Conservation (phyloP, 2,329 filamentous ascomycete genomes). For the Beauveria varroae region DNA sequence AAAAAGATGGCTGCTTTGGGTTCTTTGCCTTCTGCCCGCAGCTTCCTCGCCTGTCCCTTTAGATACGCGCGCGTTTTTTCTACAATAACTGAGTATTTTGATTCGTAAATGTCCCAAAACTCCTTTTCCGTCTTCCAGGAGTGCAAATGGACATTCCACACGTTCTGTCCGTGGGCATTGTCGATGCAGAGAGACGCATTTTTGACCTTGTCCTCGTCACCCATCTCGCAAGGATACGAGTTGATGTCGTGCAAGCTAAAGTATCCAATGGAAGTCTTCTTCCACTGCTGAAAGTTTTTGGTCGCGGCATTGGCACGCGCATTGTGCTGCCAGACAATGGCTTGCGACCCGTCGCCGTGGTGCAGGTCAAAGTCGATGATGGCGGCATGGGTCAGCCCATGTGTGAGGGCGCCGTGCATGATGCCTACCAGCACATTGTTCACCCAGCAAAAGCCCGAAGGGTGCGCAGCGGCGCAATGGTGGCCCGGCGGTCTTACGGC, state of each 20-base stretch:
- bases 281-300: slow-evolving; percentile 67
- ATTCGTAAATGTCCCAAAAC: slow-evolving; percentile 84
- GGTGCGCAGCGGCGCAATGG: slow-evolving; percentile 82
- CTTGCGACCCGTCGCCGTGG: slow-evolving; percentile 91
- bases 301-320: slow-evolving; percentile 51
- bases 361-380: slow-evolving; percentile 91
- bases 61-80: slow-evolving; percentile 76
- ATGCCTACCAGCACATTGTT: slow-evolving; percentile 98
- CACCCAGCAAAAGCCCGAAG: slow-evolving; percentile 96
- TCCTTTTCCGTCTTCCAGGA: slow-evolving; percentile 75
- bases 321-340: slow-evolving; percentile 89
- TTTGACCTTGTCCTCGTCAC: slow-evolving; percentile 88
- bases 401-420: slow-evolving; percentile 74
- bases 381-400: slow-evolving; percentile 86
- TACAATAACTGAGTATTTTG: slow-evolving; percentile 67
- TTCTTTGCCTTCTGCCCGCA: slow-evolving; percentile 49
- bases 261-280: slow-evolving; percentile 85
- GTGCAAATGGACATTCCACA: slow-evolving; percentile 95
- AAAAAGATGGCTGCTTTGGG: slow-evolving; percentile 88
- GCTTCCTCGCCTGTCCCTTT: slow-evolving; percentile 59
- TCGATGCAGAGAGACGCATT: slow-evolving; percentile 93
- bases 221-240: slow-evolving; percentile 90
- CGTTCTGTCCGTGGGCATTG: slow-evolving; percentile 83
- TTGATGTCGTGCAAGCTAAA: slow-evolving; percentile 98
- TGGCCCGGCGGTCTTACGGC: slow-evolving; percentile 90